These are phyloP conservation scores for Pythium phragmiticola DNA, from an alignment of 352 stramenopile genomes.

Conservation along the genomic window DNA sequence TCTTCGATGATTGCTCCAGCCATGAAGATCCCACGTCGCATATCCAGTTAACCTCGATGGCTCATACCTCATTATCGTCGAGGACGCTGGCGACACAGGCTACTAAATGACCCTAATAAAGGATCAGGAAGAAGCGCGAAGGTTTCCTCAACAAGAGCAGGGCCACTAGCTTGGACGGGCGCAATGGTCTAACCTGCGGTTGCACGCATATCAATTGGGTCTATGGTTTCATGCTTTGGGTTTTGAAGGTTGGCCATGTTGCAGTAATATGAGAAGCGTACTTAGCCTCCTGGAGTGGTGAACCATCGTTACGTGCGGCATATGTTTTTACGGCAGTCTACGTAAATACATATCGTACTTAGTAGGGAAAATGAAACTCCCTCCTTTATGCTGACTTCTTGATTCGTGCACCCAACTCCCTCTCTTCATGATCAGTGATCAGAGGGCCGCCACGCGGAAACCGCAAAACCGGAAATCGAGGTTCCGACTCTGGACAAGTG, in stretches of 20 bases:
- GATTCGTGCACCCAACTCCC: background rate
- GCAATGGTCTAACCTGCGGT: no score
- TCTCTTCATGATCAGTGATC: background rate
- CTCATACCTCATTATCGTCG: constrained; percentile 53
- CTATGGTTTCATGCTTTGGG: no score
- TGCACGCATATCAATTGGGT: no score
- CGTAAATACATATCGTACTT: constrained; percentile 13
- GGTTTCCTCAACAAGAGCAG: constrained; percentile 54
- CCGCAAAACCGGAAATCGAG: background rate
- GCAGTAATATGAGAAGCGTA: background rate
- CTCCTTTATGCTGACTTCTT: constrained; percentile 2
- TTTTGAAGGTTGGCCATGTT: no score
- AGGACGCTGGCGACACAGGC: constrained; percentile 35
- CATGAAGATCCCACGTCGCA: no score
- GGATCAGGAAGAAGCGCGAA: constrained; percentile 43
- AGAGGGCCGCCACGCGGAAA: constrained; percentile 8
- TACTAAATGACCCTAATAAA: constrained; percentile 71
- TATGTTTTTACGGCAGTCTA: constrained; percentile 2
- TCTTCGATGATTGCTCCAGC: no score
- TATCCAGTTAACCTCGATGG: constrained; percentile 50
- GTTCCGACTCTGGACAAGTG: constrained; percentile 4
- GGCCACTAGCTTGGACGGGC: no score
- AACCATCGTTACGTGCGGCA: background rate
- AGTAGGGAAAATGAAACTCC: background rate
- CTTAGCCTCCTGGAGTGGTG: background rate